These are phyloP conservation scores for Austroboletus eburneus DNA, from an alignment of 768 basidiomycete species.

Conservation along the genomic window DNA sequence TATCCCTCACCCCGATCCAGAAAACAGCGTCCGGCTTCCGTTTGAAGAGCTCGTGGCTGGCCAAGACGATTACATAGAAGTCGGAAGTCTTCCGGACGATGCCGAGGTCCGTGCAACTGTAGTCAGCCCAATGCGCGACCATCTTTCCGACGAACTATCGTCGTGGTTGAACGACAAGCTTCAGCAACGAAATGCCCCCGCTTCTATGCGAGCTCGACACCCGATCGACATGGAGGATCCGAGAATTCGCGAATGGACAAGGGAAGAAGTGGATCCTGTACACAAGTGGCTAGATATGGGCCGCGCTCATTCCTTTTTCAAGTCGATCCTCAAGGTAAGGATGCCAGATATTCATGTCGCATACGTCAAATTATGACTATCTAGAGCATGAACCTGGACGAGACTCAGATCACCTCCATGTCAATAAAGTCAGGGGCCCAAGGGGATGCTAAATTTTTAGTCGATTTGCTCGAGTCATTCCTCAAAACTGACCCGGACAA, in stretches of 20 bases:
- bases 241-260: constrained; percentile 39
- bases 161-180: constrained; percentile 29
- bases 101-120: constrained; percentile 14
- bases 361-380: background rate
- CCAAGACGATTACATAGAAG: constrained; percentile 22
- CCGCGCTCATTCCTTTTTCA: constrained; percentile 23
- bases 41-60: constrained; percentile 21
- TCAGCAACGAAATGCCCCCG: constrained; percentile 17
- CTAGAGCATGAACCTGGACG: constrained; percentile 18
- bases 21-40: constrained; percentile 16
- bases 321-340: constrained; percentile 26
- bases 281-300: constrained; percentile 37
- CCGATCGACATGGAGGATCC: constrained; percentile 30
- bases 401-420: constrained; percentile 10
- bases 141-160: constrained; percentile 33
- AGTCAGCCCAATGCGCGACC: constrained; percentile 18
- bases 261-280: constrained; percentile 33
- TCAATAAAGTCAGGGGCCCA: constrained; percentile 7
- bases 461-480: constrained; percentile 21
- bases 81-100: constrained; percentile 11
- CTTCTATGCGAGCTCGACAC: constrained; percentile 16
- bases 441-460: constrained; percentile 13
- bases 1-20: constrained; percentile 17
- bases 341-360: background rate
- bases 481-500: constrained; percentile 23